Evolutionary conservation across 2,329 filamentous ascomycete species (phyloP), one percentile per base, ranked within the genome.

Genomic region (Colletotrichum sp.): DNA sequence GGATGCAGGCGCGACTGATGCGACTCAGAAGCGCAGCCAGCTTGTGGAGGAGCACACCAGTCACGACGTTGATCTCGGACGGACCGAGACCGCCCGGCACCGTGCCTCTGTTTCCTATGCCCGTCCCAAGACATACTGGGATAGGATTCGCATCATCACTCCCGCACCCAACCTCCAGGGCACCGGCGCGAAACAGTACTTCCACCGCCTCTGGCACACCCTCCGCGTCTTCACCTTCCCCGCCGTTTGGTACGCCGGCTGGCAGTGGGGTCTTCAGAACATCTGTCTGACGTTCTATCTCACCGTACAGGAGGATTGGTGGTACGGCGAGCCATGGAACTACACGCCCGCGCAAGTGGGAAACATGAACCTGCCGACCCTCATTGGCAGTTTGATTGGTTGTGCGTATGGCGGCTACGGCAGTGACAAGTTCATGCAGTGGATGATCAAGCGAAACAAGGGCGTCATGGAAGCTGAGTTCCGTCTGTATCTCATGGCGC

Each of bases 241-340:
- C 0, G 90, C 90, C 2, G 89, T 92, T 12, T 86, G 90, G 77
- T 92, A 89, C 76, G 89, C 89, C 4, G 90, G 90, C 10, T 81
- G 92, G 28, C 90, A 92, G 79, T 92, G 90, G 90, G 90, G 90
- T 6, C 85, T 89, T 34, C 90, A 92, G 80, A 90, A 91, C 77
- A 89, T 90, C n/a, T 91, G 90, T 82, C 82, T 92, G 26, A 89
- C 89, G 2, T 92, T 92, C 80, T 91, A 92, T 77, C 83, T 91
- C 36, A 92, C 90, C 0, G 86, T 92, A 2, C 86, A 91, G 79
- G 89, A 92, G 78, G 89, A 91, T 76, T 87, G 87, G 77, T 92
- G 89, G 87, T 88, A 87, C 30, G 86, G 83, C 0, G 82, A 84
- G 12, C 90, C 90, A 0, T 92, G 89, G 86, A 87, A 90, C 80